Evolutionary conservation across 768 basidiomycete genomes (phyloP).

Genomic region (Rossbeevera mucosa): DNA sequence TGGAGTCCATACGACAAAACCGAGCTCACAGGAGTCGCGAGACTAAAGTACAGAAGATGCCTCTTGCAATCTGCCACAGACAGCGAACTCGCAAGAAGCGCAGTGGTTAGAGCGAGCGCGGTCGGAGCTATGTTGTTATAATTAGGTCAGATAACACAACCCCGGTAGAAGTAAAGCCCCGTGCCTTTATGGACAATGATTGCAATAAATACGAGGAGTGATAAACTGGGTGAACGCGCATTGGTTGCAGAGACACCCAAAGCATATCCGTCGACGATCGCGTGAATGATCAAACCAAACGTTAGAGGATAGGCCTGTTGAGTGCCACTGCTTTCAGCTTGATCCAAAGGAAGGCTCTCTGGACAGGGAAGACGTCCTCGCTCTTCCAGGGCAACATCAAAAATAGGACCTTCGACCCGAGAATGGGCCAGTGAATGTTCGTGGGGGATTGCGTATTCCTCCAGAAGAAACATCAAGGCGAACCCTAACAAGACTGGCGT

Average conservation of each 20-base stretch:
- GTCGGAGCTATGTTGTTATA: constrained; percentile 66
- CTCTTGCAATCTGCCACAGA: constrained; percentile 63
- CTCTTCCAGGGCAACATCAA: constrained; percentile 62
- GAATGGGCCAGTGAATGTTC: constrained; percentile 33
- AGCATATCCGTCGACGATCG: constrained; percentile 87
- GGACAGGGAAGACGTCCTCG: constrained; percentile 37
- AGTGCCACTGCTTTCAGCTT: constrained; percentile 22
- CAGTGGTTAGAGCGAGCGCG: constrained; percentile 81
- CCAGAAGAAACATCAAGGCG: constrained; percentile 54
- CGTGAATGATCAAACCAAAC: constrained; percentile 83
- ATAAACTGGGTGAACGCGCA: constrained; percentile 45
- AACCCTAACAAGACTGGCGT: constrained; percentile 62
- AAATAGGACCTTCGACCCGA: constrained; percentile 28
- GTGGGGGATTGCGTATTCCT: constrained; percentile 55
- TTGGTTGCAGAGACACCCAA: constrained; percentile 71
- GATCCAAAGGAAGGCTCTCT: constrained; percentile 12
- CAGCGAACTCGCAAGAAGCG: constrained; percentile 74
- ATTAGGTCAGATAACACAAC: constrained; percentile 15
- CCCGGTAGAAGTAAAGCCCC: not conserved
- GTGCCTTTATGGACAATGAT: constrained; percentile 87
- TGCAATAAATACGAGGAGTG: constrained; percentile 85
- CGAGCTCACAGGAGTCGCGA: constrained; percentile 81
- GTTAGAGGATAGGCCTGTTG: constrained; percentile 65
- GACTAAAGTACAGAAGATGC: constrained; percentile 73
- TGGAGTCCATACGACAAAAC: constrained; percentile 71